Conservation (phyloP, 2,329 filamentous ascomycete genomes). For the Fusarium verrucosum region DNA sequence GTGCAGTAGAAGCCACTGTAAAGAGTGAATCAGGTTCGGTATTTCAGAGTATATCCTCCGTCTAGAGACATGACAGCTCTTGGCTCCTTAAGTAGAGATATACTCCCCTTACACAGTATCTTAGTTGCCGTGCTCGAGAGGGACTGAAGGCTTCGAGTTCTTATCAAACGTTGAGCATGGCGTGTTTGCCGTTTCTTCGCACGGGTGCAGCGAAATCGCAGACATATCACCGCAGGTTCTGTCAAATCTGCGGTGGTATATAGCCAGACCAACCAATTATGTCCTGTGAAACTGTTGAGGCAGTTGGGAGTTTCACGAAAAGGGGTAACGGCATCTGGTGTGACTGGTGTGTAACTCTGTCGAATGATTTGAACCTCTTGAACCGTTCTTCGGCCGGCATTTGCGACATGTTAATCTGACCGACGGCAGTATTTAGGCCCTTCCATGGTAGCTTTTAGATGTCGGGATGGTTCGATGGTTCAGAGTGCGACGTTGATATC, state of each 20-base stretch:
- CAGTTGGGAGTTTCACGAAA: conserved; percentile 5
- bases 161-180: conserved; percentile 26
- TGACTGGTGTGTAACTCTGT: conserved; percentile 28
- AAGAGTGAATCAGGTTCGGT: conserved; percentile 31
- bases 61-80: background rate
- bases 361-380: background rate
- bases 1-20: conserved; percentile 17
- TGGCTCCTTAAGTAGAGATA: conserved; percentile 29
- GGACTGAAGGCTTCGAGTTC: conserved; percentile 11
- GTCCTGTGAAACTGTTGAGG: conserved; percentile 8
- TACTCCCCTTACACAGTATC: conserved; percentile 15
- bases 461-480: conserved; percentile 2
- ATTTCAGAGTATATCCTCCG: conserved; percentile 11
- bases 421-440: conserved; percentile 4
- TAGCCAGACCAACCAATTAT: conserved; percentile 5
- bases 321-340: conserved; percentile 29
- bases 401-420: conserved; percentile 10
- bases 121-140: conserved; percentile 9
- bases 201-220: conserved; percentile 8
- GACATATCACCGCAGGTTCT: conserved; percentile 21
- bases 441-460: background rate
- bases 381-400: conserved; percentile 20
- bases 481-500: conserved; percentile 26
- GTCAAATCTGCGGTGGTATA: conserved; percentile 9
- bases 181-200: conserved; percentile 27